Conservation (phyloP, 2,329 filamentous ascomycete genomes). For the Exophiala lecanii-corni region DNA sequence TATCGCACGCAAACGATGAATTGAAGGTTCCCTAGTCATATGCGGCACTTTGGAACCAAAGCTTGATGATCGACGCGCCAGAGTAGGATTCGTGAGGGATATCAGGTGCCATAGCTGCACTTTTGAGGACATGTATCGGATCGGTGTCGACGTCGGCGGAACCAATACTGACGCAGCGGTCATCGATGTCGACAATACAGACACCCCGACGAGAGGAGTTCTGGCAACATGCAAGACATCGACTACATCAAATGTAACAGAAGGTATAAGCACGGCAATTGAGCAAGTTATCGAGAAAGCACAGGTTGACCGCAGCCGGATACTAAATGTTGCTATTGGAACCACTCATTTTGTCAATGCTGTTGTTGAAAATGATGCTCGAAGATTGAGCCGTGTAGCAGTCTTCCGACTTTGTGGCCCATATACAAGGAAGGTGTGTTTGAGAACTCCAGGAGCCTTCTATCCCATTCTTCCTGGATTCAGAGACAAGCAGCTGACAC, state of each 20-base stretch:
- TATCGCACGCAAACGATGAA: too few relatives aligned
- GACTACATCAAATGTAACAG: slow-evolving; percentile 49
- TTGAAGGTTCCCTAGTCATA: too few relatives aligned
- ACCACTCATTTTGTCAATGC: slow-evolving; percentile 50
- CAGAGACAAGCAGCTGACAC: too few relatives aligned
- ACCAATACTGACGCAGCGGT: slow-evolving; percentile 44
- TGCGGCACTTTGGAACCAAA: too few relatives aligned
- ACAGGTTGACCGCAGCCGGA: slow-evolving; percentile 34
- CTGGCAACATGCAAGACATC: slow-evolving; percentile 47
- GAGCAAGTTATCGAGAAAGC: slow-evolving; percentile 39
- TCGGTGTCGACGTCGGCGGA: slow-evolving; percentile 40
- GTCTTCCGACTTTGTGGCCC: slow-evolving; percentile 42
- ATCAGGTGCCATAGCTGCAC: too few relatives aligned
- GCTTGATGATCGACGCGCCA: too few relatives aligned
- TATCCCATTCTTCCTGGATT: not conserved
- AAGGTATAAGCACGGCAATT: slow-evolving; percentile 47
- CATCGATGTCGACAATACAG: slow-evolving; percentile 38
- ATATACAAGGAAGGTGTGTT: not conserved
- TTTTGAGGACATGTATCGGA: slow-evolving; percentile 43
- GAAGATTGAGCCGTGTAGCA: slow-evolving; percentile 48
- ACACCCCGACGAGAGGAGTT: slow-evolving; percentile 38
- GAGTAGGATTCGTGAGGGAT: too few relatives aligned
- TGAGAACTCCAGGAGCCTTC: too few relatives aligned
- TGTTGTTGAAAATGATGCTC: slow-evolving; percentile 46
- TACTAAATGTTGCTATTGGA: slow-evolving; percentile 48